phyloP scores from a whole-genome alignment of 345 rosid genomes.

The Boechera stricta region DNA sequence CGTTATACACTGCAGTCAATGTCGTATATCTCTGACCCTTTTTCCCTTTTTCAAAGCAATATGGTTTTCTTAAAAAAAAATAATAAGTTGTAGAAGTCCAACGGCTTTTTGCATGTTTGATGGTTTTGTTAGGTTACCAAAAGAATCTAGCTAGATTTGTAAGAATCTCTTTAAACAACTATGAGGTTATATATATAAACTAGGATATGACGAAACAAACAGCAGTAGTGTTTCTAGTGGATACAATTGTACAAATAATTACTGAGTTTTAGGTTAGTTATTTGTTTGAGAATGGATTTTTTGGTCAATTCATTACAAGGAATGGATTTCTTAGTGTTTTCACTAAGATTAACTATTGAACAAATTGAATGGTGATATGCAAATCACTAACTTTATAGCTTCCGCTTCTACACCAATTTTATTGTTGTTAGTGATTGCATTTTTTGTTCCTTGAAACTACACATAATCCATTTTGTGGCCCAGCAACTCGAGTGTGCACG shows the following conservation, averaged over 20 bases:
- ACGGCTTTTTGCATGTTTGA: constrained; percentile 22
- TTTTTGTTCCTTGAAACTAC: not conserved
- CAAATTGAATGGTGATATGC: too few relatives aligned
- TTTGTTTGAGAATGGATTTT: too few relatives aligned
- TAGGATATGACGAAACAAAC: not conserved
- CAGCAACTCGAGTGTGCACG: not conserved
- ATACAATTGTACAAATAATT: not conserved
- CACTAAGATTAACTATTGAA: too few relatives aligned
- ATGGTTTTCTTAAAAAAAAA: not conserved
- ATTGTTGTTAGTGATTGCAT: not conserved
- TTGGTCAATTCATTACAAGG: too few relatives aligned
- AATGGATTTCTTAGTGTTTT: too few relatives aligned
- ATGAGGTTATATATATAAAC: too few relatives aligned
- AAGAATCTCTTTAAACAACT: not conserved
- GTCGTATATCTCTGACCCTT: constrained; percentile 8
- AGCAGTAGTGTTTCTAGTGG: too few relatives aligned
- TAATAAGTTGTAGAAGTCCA: constrained; percentile 4
- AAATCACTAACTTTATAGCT: too few relatives aligned
- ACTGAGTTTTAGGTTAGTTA: too few relatives aligned
- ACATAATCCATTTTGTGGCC: not conserved
- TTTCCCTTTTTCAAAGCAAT: constrained; percentile 14
- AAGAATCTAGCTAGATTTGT: not conserved
- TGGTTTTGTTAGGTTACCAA: constrained; percentile 9
- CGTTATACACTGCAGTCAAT: constrained; percentile 34
- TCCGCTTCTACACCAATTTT: too few relatives aligned